Evolutionary conservation across 1,139 yeast genomes (phyloP), one percentile per base, ranked within the genome.

Genomic region (Blastobotrys persicus): DNA sequence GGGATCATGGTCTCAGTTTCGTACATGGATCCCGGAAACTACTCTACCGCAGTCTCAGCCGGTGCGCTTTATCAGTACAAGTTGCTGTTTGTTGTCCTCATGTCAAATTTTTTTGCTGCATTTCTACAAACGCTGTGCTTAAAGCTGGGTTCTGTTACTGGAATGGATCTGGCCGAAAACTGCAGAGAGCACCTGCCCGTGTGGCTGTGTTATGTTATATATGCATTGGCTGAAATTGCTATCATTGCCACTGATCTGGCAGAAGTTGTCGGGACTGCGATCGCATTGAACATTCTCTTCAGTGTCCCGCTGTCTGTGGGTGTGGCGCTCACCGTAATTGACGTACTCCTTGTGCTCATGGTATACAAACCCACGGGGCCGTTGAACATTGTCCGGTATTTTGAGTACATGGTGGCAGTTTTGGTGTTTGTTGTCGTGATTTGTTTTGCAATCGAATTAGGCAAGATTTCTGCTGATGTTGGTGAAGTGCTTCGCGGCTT

Each of bases 21-120:
- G 0, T 92, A 91, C 64, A 88, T 92, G 86, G 98, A 92, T 63
- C 98, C 98, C 1, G 98, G 98, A 1, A 92, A 92, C 69, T 92
- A 91, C 69, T 85, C 96, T 31, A 88, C 98, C 2, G 92, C 95
- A 34, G 96, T 92, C 28, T 85, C 96, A 4, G 95, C 94, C 18
- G 96, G 96, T 49, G 89, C 96, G 13, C 83, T 85, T 45, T 91
- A 84, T 68, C 82, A 86, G 65, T 92, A 88, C 69, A 83, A 86
- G 59, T 75, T 92, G 49, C 71, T 92, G 26, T 92, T 92, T 64
- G 82, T 88, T 48, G 80, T 92, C 9, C 75, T 89, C 47, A 68
- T 91, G 26, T 85, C 96, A 18, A 92, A 91, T 65, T 73, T 92
- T 52, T 80, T 92, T 67, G 98, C 98, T 1, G 85, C 91, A 2